Evolutionary conservation across 2,329 filamentous ascomycete genomes (phyloP).

Genomic region (Fusarium sp.): DNA sequence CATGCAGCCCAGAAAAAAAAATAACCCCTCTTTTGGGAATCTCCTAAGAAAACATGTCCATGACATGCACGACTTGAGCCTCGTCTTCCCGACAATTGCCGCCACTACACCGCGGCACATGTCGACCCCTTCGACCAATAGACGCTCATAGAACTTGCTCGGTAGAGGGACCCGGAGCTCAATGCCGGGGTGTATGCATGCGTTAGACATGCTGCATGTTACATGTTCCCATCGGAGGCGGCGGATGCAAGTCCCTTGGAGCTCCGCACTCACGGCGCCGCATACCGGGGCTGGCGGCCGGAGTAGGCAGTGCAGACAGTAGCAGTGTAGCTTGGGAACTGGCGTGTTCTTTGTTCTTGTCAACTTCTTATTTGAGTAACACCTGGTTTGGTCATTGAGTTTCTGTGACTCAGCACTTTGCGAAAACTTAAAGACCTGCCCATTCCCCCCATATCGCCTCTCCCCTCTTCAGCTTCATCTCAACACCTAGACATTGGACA

Average conservation of each 20-base stretch:
- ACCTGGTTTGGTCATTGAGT: constrained; percentile 11
- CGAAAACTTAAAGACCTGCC: constrained; percentile 18
- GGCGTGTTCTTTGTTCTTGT: constrained; percentile 15
- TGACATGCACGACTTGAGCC: constrained; percentile 23
- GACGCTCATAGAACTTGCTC: not conserved
- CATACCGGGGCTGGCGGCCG: constrained; percentile 26
- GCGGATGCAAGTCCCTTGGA: constrained; percentile 9
- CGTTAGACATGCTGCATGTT: constrained; percentile 11
- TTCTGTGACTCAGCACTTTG: constrained; percentile 25
- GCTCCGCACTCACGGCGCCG: constrained; percentile 38
- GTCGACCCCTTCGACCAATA: constrained; percentile 19
- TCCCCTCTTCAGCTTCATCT: constrained; percentile 1
- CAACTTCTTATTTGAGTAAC: constrained; percentile 34
- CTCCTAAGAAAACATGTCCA: constrained; percentile 12
- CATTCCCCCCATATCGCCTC: constrained; percentile 6
- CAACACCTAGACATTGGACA: not conserved
- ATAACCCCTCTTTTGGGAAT: constrained; percentile 21
- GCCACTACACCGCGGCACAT: constrained; percentile 28
- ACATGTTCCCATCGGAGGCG: not conserved
- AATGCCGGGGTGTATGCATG: constrained; percentile 14
- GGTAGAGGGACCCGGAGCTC: constrained; percentile 21
- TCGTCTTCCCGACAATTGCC: constrained; percentile 45
- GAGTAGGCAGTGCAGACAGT: not conserved
- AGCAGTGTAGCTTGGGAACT: not conserved
- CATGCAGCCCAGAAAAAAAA: constrained; percentile 3